A percentile compares a stretch with the other conserved stretches of the same genome.
Conservation (phyloP, 345 rosid species). For the Clarkia xantiana region DNA sequence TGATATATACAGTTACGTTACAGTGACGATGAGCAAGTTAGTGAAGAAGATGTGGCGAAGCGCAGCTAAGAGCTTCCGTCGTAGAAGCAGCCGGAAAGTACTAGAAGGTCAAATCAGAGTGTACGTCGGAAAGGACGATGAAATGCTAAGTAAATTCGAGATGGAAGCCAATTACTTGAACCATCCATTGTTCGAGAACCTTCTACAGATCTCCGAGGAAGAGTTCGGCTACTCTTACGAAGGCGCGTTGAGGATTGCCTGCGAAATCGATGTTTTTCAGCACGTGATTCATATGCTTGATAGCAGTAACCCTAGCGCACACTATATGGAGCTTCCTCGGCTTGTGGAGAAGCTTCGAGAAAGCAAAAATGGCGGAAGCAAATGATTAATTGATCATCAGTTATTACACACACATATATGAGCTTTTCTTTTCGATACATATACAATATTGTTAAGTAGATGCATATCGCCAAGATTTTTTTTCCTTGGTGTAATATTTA, state of each 20-base stretch:
- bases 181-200: constrained; percentile 38
- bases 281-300: constrained; percentile 31
- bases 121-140: constrained; percentile 19
- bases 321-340: constrained; percentile 24
- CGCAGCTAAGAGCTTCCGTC: constrained; percentile 19
- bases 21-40: constrained; percentile 10
- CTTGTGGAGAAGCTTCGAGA: constrained; percentile 13
- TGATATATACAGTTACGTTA: no score
- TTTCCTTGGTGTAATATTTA: no score
- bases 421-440: no score
- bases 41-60: constrained; percentile 33
- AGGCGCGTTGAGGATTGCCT: constrained; percentile 40
- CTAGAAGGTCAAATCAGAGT: constrained; percentile 30
- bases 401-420: no score
- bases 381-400: no score
- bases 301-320: constrained; percentile 21
- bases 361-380: background rate
- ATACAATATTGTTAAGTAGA: no score
- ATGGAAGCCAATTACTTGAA: constrained; percentile 35
- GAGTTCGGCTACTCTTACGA: constrained; percentile 37
- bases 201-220: constrained; percentile 25
- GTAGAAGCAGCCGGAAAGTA: background rate
- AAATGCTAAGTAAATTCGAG: constrained; percentile 21
- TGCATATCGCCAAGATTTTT: no score
- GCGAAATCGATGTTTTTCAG: constrained; percentile 31